Evolutionary conservation across 1,284 basidiomycete genomes (phyloP).

Genomic region (Cryptococcus amylolentus): DNA sequence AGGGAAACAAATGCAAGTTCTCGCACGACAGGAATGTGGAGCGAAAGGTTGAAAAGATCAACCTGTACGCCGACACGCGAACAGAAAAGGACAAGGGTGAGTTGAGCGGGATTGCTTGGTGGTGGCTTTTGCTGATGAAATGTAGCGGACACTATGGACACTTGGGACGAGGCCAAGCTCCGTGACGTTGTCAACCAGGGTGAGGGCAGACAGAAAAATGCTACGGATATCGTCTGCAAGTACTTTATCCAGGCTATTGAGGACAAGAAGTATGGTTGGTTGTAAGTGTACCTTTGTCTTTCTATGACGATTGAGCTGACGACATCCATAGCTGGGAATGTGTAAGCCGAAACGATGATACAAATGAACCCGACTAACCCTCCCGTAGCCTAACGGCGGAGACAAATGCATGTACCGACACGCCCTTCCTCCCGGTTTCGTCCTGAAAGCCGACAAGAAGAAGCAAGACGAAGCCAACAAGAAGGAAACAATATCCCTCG

Average conservation of each 20-base stretch:
- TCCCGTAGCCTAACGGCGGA: conserved; percentile 47
- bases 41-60: conserved; percentile 93
- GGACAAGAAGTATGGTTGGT: conserved; percentile 68
- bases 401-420: conserved; percentile 93
- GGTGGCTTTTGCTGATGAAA: conserved; percentile 5
- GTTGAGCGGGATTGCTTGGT: conserved; percentile 27
- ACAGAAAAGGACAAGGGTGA: conserved; percentile 67
- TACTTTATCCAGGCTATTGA: conserved; percentile 97
- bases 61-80: conserved; percentile 85
- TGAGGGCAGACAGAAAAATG: conserved; percentile 82
- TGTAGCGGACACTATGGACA: conserved; percentile 66
- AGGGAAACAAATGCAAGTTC: conserved; percentile 89
- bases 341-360: conserved; percentile 23
- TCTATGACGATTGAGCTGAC: conserved; percentile 4
- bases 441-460: conserved; percentile 79
- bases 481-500: conserved; percentile 83
- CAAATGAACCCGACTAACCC: background rate
- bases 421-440: conserved; percentile 91
- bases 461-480: conserved; percentile 75
- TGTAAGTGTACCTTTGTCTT: conserved; percentile 21
- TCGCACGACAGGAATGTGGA: conserved; percentile 86
- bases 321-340: conserved; percentile 47
- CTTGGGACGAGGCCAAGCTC: conserved; percentile 89
- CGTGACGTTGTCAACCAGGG: conserved; percentile 82
- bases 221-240: conserved; percentile 97